Conservation (phyloP, 805 yeast genomes). For the Wickerhamomyces sydowiorum region DNA sequence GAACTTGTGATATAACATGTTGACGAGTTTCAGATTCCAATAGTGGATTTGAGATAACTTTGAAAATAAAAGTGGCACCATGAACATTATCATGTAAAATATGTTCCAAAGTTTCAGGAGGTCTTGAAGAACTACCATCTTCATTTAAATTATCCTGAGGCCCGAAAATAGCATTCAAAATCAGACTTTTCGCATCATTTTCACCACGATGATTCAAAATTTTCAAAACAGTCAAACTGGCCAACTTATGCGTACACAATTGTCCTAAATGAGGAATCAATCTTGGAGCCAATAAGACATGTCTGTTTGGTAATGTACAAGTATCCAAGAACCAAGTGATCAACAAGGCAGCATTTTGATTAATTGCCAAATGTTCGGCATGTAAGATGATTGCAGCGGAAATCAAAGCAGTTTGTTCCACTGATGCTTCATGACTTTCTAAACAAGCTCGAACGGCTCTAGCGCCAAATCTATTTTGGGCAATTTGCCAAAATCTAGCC, state of each 20-base stretch:
- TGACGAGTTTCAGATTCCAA: conserved; percentile 51
- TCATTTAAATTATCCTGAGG: conserved; percentile 21
- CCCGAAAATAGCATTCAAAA: conserved; percentile 66
- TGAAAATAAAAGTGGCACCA: conserved; percentile 75
- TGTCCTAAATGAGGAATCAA: conserved; percentile 56
- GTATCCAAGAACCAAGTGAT: conserved; percentile 95
- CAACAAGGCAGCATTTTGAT: conserved; percentile 82
- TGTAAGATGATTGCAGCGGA: conserved; percentile 74
- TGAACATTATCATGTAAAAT: conserved; percentile 63
- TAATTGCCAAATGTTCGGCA: conserved; percentile 73
- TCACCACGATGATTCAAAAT: conserved; percentile 67
- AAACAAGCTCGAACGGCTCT: conserved; percentile 91
- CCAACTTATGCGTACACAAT: conserved; percentile 76
- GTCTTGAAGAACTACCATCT: conserved; percentile 22
- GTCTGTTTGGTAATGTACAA: conserved; percentile 59
- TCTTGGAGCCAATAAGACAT: conserved; percentile 55
- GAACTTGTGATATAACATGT: conserved; percentile 54
- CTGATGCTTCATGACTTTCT: conserved; percentile 66
- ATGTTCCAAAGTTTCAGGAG: conserved; percentile 45
- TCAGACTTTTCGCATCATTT: conserved; percentile 48
- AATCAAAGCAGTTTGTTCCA: conserved; percentile 64
- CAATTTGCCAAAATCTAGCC: conserved; percentile 71
- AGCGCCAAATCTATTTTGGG: conserved; percentile 90
- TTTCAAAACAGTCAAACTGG: conserved; percentile 76
- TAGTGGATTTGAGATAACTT: conserved; percentile 69